phyloP scores from a whole-genome alignment of 352 stramenopile species.

The Globisporangium yorkense region DNA sequence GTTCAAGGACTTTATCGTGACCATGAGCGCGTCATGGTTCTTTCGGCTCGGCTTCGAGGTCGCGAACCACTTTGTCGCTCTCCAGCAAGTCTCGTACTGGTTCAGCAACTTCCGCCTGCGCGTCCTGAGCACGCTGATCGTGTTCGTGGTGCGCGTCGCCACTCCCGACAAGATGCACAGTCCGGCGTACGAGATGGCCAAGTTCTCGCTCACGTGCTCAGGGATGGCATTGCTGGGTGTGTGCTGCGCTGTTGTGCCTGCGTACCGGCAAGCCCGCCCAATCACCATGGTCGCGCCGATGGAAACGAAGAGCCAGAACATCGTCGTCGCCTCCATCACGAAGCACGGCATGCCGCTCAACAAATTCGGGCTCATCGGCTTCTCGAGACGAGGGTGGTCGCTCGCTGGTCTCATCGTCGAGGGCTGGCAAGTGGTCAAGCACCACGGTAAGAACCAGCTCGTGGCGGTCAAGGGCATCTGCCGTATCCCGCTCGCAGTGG shows the following conservation, averaged over 20 bases:
- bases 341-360: constrained; percentile 24
- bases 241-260: constrained; percentile 1
- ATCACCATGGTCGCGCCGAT: constrained; percentile 2
- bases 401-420: constrained; percentile 23
- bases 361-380: constrained; percentile 21
- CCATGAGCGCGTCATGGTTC: constrained; percentile 23
- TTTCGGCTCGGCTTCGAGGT: constrained; percentile 23
- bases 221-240: constrained; percentile 9
- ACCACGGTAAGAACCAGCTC: constrained; percentile 6
- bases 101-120: constrained; percentile 21
- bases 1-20: constrained; percentile 23
- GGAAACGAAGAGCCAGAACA: constrained; percentile 14
- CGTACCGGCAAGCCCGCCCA: background rate
- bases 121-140: constrained; percentile 1
- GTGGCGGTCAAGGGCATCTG: constrained; percentile 12
- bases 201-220: constrained; percentile 16
- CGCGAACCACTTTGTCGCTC: constrained; percentile 16
- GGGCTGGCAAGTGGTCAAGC: constrained; percentile 23
- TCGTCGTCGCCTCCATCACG: constrained; percentile 17
- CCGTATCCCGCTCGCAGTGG: constrained; percentile 7
- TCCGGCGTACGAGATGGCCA: constrained; percentile 20
- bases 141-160: constrained; percentile 14
- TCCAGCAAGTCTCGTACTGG: constrained; percentile 16
- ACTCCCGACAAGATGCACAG: constrained; percentile 17
- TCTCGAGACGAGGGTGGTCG: constrained; percentile 22